Base-by-base conservation (phyloP, 441 rosid species). In the Croton laevigatus region DNA sequence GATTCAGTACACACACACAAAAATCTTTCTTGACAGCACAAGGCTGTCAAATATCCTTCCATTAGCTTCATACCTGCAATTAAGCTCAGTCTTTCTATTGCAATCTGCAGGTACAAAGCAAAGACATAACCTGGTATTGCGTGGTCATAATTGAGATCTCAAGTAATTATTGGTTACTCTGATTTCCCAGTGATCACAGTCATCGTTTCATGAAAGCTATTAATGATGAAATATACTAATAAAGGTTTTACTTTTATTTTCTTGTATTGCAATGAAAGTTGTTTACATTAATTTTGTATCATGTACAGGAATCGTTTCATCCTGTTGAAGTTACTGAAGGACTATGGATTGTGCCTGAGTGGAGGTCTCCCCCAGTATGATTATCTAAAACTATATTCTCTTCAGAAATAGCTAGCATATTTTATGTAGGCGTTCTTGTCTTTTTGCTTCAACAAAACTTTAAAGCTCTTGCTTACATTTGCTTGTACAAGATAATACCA, bases 331-430 rank as follows among this genome's bases (percentile, higher is more conserved):
- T 91, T 23, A 71, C 86, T 1, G 76, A 85, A 73, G 87, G 92
- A 65, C 89, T 91, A 70, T 94, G 97, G 98, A 85, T 94, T 59
- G 85, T 89, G 65, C 97, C 95, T 8, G 89, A 91, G 76, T 87
- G 97, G 98, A 77, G 66, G 74, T 68, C 88, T 67, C 90, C 97
- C 71, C 91, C 87, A 22, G 98, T 94, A 91, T 78, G 89, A 80
- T 75, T 67, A 63, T 66, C 70, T 74, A 61, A 51, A 44, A 59
- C 38, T 62, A 12, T 19, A 27, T 62, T 34, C 75, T 67, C 37
- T 72, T 46, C 19, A 62, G 36, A 54, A 59, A 22, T 46, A 34
- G 34, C 61, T 48, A 1, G 57, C 51, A 12, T 10, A 16, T 42
- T n/a, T 38, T 63, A 23, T 49, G 22, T 42, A 34, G 64, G 46